phyloP scores from a whole-genome alignment of 2,329 filamentous ascomycete species.

The Cladosporium sp. region DNA sequence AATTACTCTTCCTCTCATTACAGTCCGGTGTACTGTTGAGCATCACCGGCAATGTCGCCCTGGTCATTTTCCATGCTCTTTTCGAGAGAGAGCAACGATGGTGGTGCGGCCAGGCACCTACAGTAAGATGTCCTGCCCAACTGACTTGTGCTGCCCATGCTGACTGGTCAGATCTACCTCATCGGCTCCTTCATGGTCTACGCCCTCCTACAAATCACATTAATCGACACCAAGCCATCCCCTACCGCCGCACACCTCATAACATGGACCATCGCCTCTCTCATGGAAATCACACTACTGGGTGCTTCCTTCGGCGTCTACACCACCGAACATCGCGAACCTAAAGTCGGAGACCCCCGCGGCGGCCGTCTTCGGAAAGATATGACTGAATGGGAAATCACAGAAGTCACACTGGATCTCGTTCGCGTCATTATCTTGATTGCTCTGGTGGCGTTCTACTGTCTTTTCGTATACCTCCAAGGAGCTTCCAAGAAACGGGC shows the following conservation, averaged over 20 bases:
- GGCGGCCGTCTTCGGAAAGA: conserved; percentile 37
- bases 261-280: conserved; percentile 73
- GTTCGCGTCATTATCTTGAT: conserved; percentile 68
- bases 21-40: conserved; percentile 70
- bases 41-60: conserved; percentile 72
- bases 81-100: conserved; percentile 63
- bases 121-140: conserved; percentile 56
- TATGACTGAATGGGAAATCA: conserved; percentile 61
- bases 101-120: conserved; percentile 79
- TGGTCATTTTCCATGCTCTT: conserved; percentile 74
- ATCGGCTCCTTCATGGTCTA: conserved; percentile 85
- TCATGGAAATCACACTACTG: conserved; percentile 72
- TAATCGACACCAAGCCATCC: conserved; percentile 79
- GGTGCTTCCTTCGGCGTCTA: conserved; percentile 68
- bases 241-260: conserved; percentile 78
- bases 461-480: conserved; percentile 51
- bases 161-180: conserved; percentile 69
- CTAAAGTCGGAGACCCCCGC: conserved; percentile 51
- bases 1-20: conserved; percentile 73
- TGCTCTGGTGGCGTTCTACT: conserved; percentile 60
- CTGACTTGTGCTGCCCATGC: conserved; percentile 14
- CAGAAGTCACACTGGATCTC: conserved; percentile 66
- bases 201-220: conserved; percentile 78
- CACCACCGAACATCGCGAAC: conserved; percentile 65
- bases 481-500: conserved; percentile 20